Base-by-base conservation (phyloP, 2,329 filamentous ascomycete species). In the Aspergillus sp. region DNA sequence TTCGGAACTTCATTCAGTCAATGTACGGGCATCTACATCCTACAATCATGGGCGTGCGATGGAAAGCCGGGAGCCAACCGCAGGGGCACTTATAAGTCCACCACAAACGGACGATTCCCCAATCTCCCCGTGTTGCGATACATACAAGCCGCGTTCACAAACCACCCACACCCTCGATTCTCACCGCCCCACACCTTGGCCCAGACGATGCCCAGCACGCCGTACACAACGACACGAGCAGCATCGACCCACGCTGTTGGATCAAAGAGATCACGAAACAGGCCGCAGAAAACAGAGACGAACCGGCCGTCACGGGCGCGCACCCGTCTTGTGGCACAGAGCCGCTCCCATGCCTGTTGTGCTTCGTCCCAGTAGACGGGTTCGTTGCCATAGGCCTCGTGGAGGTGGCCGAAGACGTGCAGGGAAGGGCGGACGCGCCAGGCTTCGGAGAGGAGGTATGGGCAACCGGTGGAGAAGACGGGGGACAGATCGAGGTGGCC, bases 381-480 rank as follows among this genome's bases (percentile, higher is more conserved):
- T 59, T 90, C 82, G 39, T 73, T 74, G 13, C 89, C 90, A 41
- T 85, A 79, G 7, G 82, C 86, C 60, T 78, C 85, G 70, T 95
- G 90, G 20, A 90, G 79, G 67, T 95, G 90, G 1, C 89, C 90
- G 64, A 93, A 95, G 43, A 95, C 78, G 66, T 95, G 88, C 12
- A 95, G 71, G 10, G 74, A 74, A 0, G 90, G 90, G 52, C 80
- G 82, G 9, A 89, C 81, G 32, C 85, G 80, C 82, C 85, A 88
- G 15, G 86, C 67, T 60, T 94, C 89, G 12, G 75, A 69, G 5
- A 91, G 75, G 5, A 95, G 76, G 48, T 80, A 77, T 5, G 82
- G 79, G 55, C 86, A 90, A 47, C 88, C 89, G 41, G 89, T 71
- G 2, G 77, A 81, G 44, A 82, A 77, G 55, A 85, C 56, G 1